Evolutionary conservation across 441 rosid genomes (phyloP).

Genomic region (Kokia cookei): DNA sequence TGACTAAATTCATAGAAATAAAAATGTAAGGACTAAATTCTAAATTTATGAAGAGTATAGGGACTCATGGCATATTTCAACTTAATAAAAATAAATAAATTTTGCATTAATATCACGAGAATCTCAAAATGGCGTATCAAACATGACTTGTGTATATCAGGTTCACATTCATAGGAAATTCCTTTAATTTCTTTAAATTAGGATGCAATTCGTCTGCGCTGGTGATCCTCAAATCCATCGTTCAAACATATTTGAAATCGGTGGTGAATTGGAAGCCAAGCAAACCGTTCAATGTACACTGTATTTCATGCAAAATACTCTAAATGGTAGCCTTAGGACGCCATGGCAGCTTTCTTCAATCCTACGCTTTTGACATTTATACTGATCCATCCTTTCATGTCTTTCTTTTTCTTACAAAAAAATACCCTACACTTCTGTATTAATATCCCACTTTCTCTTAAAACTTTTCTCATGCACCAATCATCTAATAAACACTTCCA

Average conservation of each 20-base stretch:
- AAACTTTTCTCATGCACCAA: background rate
- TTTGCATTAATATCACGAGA: background rate
- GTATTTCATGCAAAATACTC: background rate
- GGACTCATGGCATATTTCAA: too few species aligned
- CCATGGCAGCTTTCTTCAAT: background rate
- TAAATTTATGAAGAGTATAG: too few species aligned
- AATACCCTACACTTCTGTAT: background rate
- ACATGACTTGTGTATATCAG: background rate
- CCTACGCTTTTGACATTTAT: background rate
- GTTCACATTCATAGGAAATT: background rate
- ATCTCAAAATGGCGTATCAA: background rate
- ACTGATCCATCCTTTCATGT: background rate
- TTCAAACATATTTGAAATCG: background rate
- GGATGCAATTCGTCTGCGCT: background rate
- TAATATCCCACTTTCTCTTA: background rate
- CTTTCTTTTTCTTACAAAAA: background rate
- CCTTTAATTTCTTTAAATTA: background rate
- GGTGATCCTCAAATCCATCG: background rate
- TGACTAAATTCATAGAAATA: too few species aligned
- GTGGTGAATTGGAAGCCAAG: background rate
- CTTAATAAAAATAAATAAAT: too few species aligned
- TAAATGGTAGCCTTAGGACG: background rate
- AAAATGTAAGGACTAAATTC: too few species aligned
- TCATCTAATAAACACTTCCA: background rate
- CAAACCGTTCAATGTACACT: background rate